phyloP scores from a whole-genome alignment of 345 rosid species.

The Gossypium thurberi region DNA sequence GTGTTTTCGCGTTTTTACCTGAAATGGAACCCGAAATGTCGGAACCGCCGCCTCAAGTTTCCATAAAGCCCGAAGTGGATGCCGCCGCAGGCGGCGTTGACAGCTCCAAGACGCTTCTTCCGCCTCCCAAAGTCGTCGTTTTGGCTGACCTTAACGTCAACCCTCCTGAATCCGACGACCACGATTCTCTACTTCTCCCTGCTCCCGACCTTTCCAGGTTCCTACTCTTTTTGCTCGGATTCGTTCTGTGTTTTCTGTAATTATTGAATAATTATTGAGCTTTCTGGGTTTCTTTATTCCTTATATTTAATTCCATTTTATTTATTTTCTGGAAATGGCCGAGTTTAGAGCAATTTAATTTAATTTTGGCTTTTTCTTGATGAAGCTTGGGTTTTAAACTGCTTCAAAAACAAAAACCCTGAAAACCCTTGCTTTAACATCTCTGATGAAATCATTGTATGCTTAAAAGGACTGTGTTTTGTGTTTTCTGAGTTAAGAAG shows the following conservation, averaged over 20 bases:
- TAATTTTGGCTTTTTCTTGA: background rate
- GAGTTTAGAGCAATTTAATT: background rate
- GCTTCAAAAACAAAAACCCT: background rate
- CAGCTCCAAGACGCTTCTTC: slow-evolving; percentile 18
- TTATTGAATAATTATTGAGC: background rate
- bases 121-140: slow-evolving; percentile 49
- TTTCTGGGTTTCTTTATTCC: background rate
- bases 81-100: slow-evolving; percentile 17
- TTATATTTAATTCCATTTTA: background rate
- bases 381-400: background rate
- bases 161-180: slow-evolving; percentile 71
- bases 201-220: slow-evolving; percentile 46
- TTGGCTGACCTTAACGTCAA: slow-evolving; percentile 90
- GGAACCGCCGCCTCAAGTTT: background rate
- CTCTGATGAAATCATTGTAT: background rate
- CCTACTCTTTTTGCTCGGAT: background rate
- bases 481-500: background rate
- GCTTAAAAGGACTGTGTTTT: background rate
- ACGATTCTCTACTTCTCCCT: slow-evolving; percentile 28
- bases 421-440: background rate
- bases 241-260: background rate
- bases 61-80: slow-evolving; percentile 47
- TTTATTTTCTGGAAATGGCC: background rate
- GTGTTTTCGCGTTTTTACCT: background rate
- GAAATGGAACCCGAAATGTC: background rate